Percentiles rank a stretch among this genome's conserved stretches.
phyloP scores from a whole-genome alignment of 1,284 basidiomycete species.

The Ustilago loliicola region DNA sequence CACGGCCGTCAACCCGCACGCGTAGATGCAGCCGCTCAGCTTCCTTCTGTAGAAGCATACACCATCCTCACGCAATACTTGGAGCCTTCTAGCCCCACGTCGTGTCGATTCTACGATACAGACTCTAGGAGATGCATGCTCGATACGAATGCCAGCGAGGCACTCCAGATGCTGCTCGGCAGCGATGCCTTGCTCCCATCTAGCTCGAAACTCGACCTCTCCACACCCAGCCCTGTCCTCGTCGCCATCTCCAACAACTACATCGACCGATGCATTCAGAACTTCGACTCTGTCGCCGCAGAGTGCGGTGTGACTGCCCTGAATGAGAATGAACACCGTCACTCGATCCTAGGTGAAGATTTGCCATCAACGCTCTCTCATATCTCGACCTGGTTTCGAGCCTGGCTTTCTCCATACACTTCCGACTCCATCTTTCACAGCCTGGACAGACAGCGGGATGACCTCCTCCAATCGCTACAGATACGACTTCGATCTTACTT shows the following conservation, averaged over 20 bases:
- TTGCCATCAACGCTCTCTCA: constrained; percentile 14
- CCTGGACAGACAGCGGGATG: not conserved
- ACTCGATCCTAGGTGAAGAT: constrained; percentile 7
- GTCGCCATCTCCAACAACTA: constrained; percentile 34
- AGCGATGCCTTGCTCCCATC: constrained; percentile 13
- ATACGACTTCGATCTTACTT: constrained; percentile 23
- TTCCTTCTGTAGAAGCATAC: constrained; percentile 25
- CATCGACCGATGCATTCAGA: constrained; percentile 17
- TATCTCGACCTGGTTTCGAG: constrained; percentile 26
- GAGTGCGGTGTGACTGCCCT: not conserved
- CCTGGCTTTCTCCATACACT: constrained; percentile 37
- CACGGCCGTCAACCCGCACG: not conserved
- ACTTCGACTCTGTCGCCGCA: constrained; percentile 6
- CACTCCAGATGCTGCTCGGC: constrained; percentile 12
- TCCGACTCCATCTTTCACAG: constrained; percentile 22
- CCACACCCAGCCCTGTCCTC: constrained; percentile 24
- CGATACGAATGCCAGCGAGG: not conserved
- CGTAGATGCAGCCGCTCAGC: not conserved
- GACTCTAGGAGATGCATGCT: not conserved
- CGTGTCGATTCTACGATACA: constrained; percentile 22
- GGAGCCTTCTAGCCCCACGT: constrained; percentile 18
- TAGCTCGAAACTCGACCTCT: constrained; percentile 28
- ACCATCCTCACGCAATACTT: constrained; percentile 17
- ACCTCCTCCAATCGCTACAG: constrained; percentile 28
- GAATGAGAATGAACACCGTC: not conserved